Conservation (phyloP, 495 filamentous ascomycete genomes). For the Penicillium salamii region DNA sequence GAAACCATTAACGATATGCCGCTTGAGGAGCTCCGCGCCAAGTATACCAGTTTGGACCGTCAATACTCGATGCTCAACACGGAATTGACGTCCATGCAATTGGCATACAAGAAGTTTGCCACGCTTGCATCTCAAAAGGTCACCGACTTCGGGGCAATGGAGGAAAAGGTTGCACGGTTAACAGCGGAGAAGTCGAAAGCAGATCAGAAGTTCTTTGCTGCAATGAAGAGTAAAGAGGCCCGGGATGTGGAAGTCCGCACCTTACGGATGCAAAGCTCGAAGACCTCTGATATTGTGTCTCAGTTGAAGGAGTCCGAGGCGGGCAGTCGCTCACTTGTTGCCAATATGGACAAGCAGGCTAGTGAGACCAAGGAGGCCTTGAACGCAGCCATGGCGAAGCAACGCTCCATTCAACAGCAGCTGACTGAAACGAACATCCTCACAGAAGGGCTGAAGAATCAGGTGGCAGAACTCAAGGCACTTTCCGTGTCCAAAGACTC, state of each 20-base stretch:
- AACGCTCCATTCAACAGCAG: conserved; percentile 68
- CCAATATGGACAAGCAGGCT: conserved; percentile 85
- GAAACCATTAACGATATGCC: conserved; percentile 42
- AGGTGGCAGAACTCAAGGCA: conserved; percentile 72
- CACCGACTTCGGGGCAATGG: conserved; percentile 65
- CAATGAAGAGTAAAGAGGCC: conserved; percentile 88
- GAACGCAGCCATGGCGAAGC: conserved; percentile 60
- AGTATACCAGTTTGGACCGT: conserved; percentile 68
- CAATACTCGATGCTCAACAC: conserved; percentile 80
- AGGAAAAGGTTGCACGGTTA: conserved; percentile 73
- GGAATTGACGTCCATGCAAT: conserved; percentile 82
- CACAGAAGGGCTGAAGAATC: conserved; percentile 69
- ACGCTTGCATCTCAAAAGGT: conserved; percentile 83
- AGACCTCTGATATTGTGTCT: conserved; percentile 89
- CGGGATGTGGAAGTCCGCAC: conserved; percentile 72
- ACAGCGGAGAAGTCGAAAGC: conserved; percentile 91
- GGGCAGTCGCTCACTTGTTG: conserved; percentile 56
- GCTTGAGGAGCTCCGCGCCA: conserved; percentile 67
- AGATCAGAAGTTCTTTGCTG: conserved; percentile 94
- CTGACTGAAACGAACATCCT: conserved; percentile 63
- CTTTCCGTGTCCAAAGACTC: conserved; percentile 72
- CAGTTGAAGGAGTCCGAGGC: conserved; percentile 87
- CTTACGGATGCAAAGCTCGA: conserved; percentile 75
- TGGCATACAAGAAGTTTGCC: conserved; percentile 81
- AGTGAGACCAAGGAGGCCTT: conserved; percentile 76